Percentiles rank a stretch among this genome's conserved stretches.
phyloP scores from a whole-genome alignment of 2,329 filamentous ascomycete genomes.

The Fusarium sp. region DNA sequence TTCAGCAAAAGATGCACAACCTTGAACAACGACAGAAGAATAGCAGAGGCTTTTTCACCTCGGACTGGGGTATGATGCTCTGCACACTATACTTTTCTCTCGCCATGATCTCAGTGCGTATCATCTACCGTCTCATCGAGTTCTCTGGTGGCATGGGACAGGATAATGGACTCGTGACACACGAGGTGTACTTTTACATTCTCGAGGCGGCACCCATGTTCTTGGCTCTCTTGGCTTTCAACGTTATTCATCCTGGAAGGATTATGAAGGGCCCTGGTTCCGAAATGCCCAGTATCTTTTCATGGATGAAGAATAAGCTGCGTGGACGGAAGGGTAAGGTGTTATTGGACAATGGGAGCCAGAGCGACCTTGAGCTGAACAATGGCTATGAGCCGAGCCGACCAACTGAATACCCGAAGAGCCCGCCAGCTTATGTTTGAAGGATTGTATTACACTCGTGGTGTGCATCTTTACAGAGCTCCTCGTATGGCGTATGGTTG shows the following conservation, averaged over 20 bases:
- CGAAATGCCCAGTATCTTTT: slow-evolving; percentile 36
- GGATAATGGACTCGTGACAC: slow-evolving; percentile 37
- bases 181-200: slow-evolving; percentile 60
- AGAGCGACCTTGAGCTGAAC: slow-evolving; percentile 30
- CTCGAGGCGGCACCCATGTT: slow-evolving; percentile 60
- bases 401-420: background rate
- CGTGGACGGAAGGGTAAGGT: slow-evolving; percentile 6
- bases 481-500: too few species aligned
- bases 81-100: slow-evolving; percentile 52
- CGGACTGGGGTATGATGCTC: slow-evolving; percentile 30
- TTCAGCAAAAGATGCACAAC: slow-evolving; percentile 26
- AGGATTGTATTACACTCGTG: fast-evolving
- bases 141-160: slow-evolving; percentile 56
- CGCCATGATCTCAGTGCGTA: slow-evolving; percentile 56
- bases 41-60: background rate
- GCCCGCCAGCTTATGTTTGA: background rate
- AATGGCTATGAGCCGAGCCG: slow-evolving; percentile 7
- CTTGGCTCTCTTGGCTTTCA: slow-evolving; percentile 55
- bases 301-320: slow-evolving; percentile 14
- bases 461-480: too few species aligned
- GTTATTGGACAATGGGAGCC: slow-evolving; percentile 28
- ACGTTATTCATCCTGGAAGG: slow-evolving; percentile 55
- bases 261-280: slow-evolving; percentile 32
- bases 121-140: slow-evolving; percentile 65
- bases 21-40: background rate